Base-by-base conservation (phyloP, 352 stramenopile species). In the Nothophytophthora sp. region DNA sequence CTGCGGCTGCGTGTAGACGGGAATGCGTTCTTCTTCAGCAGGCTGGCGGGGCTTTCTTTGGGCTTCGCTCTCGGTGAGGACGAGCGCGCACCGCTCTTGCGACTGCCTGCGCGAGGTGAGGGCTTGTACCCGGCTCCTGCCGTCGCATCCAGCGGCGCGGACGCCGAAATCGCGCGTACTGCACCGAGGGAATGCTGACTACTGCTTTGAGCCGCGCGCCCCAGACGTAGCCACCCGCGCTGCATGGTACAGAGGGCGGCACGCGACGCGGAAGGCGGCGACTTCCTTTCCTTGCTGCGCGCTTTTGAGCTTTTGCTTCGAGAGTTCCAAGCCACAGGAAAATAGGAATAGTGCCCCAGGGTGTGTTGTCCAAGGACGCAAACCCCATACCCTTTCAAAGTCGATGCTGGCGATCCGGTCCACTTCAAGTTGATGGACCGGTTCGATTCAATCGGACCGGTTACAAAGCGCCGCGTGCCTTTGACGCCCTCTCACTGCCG, bases 241-340 rank as follows among this genome's bases (percentile, higher is more conserved):
- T 63, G 55, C 61, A 70, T 70, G 48, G 18, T 36, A 23, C n/a
- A n/a, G n/a, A 19, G 19, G 39, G 8, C 37, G 47, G 10, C n/a
- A n/a, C 12, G 10, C 29, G 12, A 15, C 4, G 29, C 13, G 4
- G 29, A 35, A 15, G 16, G 29, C 29, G 5, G 9, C 29, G 29
- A 3, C 4, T 15, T 10, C 9, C 4, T 10, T 15, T 35, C 16
- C 5, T 15, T 35, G 5, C 29, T 15, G 10, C 5, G 27, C 27
- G 6, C 9, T 15, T 35, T 35, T 10, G 10, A 16, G 5, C 29
- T n/a, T n/a, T n/a, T n/a, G n/a, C n/a, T n/a, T n/a, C n/a, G n/a
- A n/a, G n/a, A n/a, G n/a, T n/a, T n/a, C n/a, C n/a, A n/a, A n/a
- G n/a, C n/a, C n/a, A n/a, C n/a, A n/a, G n/a, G n/a, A n/a, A n/a